phyloP scores from a whole-genome alignment of 1,284 basidiomycete species.

The Ganoderma meredithae region DNA sequence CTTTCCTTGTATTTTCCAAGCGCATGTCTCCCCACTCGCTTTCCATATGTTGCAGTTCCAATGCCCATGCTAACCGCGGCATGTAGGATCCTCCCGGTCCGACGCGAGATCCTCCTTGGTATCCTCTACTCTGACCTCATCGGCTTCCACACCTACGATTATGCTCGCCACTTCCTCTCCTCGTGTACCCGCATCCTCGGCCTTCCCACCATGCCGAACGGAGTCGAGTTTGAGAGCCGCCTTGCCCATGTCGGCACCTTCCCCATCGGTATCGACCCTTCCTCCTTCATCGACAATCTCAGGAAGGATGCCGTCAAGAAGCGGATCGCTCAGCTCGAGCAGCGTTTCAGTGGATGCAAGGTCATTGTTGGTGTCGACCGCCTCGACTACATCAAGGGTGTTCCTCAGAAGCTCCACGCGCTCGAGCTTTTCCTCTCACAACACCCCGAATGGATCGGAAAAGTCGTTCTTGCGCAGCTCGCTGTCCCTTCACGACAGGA shows the following conservation, averaged over 20 bases:
- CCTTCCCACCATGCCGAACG: conserved; percentile 97
- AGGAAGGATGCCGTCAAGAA: conserved; percentile 80
- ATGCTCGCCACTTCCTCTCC: conserved; percentile 98
- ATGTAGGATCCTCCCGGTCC: conserved; percentile 90
- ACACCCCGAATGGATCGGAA: conserved; percentile 99
- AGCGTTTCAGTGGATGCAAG: conserved; percentile 94
- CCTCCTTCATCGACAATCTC: conserved; percentile 90
- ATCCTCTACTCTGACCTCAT: conserved; percentile 96
- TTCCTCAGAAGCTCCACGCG: conserved; percentile 97
- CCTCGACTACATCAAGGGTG: conserved; percentile 99
- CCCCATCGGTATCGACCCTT: conserved; percentile 98
- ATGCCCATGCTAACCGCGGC: conserved; percentile 10
- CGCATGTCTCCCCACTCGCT: not conserved
- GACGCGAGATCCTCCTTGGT: conserved; percentile 95
- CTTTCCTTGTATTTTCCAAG: conserved; percentile 3
- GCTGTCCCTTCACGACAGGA: conserved; percentile 98
- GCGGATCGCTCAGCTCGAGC: conserved; percentile 84
- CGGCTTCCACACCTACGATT: conserved; percentile 99
- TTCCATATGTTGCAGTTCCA: not conserved
- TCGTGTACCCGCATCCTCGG: conserved; percentile 97
- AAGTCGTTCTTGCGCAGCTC: conserved; percentile 96
- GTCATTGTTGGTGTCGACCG: conserved; percentile 98
- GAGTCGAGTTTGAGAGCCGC: conserved; percentile 94
- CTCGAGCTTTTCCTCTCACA: conserved; percentile 96
- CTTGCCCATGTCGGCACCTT: conserved; percentile 98